These are phyloP conservation scores for Catharanthus roseus DNA, from an alignment of 257 asterid genomes.

Conservation along the genomic window DNA sequence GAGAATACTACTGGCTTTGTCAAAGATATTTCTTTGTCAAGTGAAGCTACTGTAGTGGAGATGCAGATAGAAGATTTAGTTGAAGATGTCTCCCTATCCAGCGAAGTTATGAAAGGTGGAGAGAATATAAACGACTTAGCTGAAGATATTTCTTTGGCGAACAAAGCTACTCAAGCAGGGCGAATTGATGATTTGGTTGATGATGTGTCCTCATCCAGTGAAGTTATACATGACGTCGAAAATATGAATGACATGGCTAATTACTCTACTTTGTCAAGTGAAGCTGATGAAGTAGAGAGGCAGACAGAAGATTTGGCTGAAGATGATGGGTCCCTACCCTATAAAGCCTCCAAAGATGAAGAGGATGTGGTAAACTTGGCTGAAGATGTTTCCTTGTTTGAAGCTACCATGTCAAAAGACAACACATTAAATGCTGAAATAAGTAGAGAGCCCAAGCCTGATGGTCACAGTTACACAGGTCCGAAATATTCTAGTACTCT, in stretches of 20 bases:
- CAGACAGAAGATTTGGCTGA: constrained; percentile 22
- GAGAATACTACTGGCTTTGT: constrained; percentile 25
- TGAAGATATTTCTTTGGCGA: constrained; percentile 29
- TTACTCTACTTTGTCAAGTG: constrained; percentile 26
- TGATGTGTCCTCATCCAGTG: neutral
- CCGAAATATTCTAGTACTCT: constrained; percentile 17
- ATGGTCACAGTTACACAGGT: constrained; percentile 6
- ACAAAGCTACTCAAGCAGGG: constrained; percentile 10
- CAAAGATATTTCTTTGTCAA: constrained; percentile 27
- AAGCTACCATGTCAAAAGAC: constrained; percentile 9
- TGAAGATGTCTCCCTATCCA: neutral
- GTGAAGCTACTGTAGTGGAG: constrained; percentile 15
- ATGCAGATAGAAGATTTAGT: constrained; percentile 23
- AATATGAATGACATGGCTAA: constrained; percentile 21
- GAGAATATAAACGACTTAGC: constrained; percentile 26
- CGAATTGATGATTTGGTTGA: constrained; percentile 22
- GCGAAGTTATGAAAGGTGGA: neutral
- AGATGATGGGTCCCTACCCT: neutral
- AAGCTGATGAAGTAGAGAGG: constrained; percentile 11
- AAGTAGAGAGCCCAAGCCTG: constrained; percentile 6
- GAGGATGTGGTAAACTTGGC: neutral
- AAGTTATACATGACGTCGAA: constrained; percentile 17
- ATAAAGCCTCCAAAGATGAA: constrained; percentile 1
- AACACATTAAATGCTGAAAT: neutral
- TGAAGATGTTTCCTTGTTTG: constrained; percentile 7